Evolutionary conservation across 164 flowering plant genomes (phyloP), one percentile per base, ranked within the genome.

Genomic region (Magnolia changhungtana): DNA sequence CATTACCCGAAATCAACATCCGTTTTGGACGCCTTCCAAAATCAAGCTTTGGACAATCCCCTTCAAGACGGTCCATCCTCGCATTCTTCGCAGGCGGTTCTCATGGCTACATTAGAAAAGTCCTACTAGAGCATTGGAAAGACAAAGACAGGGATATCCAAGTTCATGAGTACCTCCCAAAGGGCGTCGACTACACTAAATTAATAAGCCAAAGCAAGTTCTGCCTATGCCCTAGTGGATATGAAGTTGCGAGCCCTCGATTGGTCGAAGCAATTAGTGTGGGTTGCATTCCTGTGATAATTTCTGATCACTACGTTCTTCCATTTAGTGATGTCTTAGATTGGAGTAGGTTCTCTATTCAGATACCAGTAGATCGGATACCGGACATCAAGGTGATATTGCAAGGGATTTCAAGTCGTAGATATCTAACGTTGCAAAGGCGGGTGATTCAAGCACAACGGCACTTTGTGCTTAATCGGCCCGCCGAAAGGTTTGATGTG

Each of bases 1-100:
- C 83, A 0, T 18, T 81, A 29, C 83, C 83, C 0, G 83, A 81
- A 50, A 75, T 78, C 68, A 67, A 81, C 74, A 67, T 78, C n/a
- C 69, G 50, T 3, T 23, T 24, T 23, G 78, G 76, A 37, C 24
- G 2, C 18, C 81, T 78, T 69, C 24, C 59, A 4, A 52, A 4
- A 8, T 9, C 27, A 23, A 11, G 8, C 68, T 19, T 13, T 18
- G 7, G 20, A 27, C 16, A 24, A 11, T 67, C 71, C 4, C 52
- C 72, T 18, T 71, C 73, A 2, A 8, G 11, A 8, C 24, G 73
- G 11, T 18, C 73, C 6, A 23, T 71, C 58, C 73, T 50, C 3
- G 73, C 63, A 2, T 71, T 71, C 63, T 71, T 71, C 29, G n/a
- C 73, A 10, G 73, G 73, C 45, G 59, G 63, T 10, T 13, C 21